Evolutionary conservation across 2,329 filamentous ascomycete species (phyloP).

Genomic region (Venturiaceae sp.): DNA sequence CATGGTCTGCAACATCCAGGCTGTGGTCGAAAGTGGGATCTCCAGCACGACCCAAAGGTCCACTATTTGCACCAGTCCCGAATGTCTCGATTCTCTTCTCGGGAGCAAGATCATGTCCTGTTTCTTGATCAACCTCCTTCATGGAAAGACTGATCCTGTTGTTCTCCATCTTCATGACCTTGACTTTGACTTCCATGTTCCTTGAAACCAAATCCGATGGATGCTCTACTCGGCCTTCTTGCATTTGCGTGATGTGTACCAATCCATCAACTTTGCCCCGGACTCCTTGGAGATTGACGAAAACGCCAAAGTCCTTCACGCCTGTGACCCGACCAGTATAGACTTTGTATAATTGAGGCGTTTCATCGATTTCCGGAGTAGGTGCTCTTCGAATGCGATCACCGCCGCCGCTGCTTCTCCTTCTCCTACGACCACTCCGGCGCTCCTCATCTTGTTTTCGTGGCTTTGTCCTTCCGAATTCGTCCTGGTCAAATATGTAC

Average conservation of each 20-base stretch:
- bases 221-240: constrained; percentile 79
- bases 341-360: constrained; percentile 72
- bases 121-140: constrained; percentile 92
- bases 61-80: constrained; percentile 83
- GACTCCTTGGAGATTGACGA: constrained; percentile 84
- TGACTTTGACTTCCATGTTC: constrained; percentile 83
- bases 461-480: constrained; percentile 43
- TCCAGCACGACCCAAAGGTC: constrained; percentile 58
- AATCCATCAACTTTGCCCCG: constrained; percentile 84
- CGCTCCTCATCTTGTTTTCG: constrained; percentile 18
- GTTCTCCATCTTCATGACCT: constrained; percentile 79
- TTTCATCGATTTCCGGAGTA: constrained; percentile 67
- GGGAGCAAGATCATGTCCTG: constrained; percentile 73
- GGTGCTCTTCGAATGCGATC: constrained; percentile 54
- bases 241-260: constrained; percentile 86
- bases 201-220: constrained; percentile 76
- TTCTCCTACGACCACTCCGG: constrained; percentile 14
- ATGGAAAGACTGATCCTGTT: constrained; percentile 80
- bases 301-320: constrained; percentile 90
- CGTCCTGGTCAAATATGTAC: constrained; percentile 49
- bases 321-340: constrained; percentile 87
- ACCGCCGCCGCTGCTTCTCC: constrained; percentile 32
- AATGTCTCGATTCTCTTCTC: constrained; percentile 74
- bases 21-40: constrained; percentile 29
- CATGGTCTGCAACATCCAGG: constrained; percentile 55